Conservation (phyloP, 2,329 filamentous ascomycete genomes). For the Venturia oleaginea region DNA sequence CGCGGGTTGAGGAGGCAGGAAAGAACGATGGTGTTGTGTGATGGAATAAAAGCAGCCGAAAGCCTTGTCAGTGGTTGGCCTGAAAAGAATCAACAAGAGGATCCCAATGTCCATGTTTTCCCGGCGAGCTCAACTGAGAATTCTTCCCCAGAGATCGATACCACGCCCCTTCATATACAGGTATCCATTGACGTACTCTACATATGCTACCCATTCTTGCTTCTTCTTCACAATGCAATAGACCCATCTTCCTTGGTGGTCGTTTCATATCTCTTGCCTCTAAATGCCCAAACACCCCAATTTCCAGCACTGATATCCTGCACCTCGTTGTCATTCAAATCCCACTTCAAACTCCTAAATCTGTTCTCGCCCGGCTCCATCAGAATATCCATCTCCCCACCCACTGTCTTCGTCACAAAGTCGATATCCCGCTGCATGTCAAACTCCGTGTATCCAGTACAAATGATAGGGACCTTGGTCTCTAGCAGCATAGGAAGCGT, state of each 20-base stretch:
- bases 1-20: neutral
- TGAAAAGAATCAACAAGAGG: no score
- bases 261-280: conserved; percentile 86
- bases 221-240: neutral
- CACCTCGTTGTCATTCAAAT: conserved; percentile 89
- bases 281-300: conserved; percentile 94
- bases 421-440: conserved; percentile 90
- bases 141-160: neutral
- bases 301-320: conserved; percentile 93
- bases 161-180: neutral
- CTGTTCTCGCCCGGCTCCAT: conserved; percentile 88
- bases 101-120: no score
- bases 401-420: conserved; percentile 77
- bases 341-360: conserved; percentile 92
- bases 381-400: conserved; percentile 84
- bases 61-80: no score
- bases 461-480: conserved; percentile 90
- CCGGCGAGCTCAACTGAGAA: no score
- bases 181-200: neutral
- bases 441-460: conserved; percentile 90
- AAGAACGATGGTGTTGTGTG: neutral
- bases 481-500: conserved; percentile 84
- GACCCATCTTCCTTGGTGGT: conserved; percentile 3
- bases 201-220: neutral
- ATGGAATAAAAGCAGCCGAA: no score